These are phyloP conservation scores for Nematocida major DNA, from an alignment of 371 early-diverging fungal species.

Conservation along the genomic window DNA sequence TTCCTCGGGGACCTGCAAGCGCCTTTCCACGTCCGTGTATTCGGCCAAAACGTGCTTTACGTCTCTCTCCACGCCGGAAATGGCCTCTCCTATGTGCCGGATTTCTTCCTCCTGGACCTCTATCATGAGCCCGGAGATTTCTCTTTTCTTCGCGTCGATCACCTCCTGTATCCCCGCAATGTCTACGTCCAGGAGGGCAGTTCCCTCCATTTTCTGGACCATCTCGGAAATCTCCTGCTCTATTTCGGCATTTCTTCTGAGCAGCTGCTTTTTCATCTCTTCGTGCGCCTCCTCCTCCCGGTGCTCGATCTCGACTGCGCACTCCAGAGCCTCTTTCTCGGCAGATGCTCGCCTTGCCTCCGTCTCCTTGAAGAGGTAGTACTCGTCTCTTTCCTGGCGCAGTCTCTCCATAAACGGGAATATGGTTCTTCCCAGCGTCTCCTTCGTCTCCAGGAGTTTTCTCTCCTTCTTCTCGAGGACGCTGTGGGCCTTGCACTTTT, in stretches of 20 bases:
- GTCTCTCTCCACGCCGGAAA: conserved; percentile 67
- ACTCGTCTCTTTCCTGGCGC: conserved; percentile 41
- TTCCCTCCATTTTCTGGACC: conserved; percentile 13
- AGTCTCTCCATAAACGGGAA: conserved; percentile 44
- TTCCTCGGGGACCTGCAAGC: background rate
- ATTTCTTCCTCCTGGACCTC: conserved; percentile 7
- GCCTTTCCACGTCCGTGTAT: conserved; percentile 61
- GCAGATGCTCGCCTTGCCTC: conserved; percentile 3
- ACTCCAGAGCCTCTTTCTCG: background rate
- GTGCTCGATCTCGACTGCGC: conserved; percentile 72
- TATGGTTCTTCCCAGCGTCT: conserved; percentile 37
- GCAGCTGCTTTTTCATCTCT: background rate
- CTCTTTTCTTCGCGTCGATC: conserved; percentile 52
- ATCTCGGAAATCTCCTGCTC: conserved; percentile 31
- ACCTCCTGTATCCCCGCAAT: conserved; percentile 42
- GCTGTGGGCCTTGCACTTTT: conserved; percentile 46
- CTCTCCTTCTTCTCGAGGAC: conserved; percentile 50
- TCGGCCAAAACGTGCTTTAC: background rate
- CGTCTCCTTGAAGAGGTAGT: conserved; percentile 32
- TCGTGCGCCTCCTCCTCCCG: conserved; percentile 43
- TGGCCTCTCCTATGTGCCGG: background rate
- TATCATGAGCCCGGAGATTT: conserved; percentile 1
- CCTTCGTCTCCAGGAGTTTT: conserved; percentile 44
- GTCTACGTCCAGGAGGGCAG: conserved; percentile 39
- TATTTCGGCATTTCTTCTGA: background rate